phyloP scores from a whole-genome alignment of 192 early-diverging fungal species.

The Spizellomyces sp. region DNA sequence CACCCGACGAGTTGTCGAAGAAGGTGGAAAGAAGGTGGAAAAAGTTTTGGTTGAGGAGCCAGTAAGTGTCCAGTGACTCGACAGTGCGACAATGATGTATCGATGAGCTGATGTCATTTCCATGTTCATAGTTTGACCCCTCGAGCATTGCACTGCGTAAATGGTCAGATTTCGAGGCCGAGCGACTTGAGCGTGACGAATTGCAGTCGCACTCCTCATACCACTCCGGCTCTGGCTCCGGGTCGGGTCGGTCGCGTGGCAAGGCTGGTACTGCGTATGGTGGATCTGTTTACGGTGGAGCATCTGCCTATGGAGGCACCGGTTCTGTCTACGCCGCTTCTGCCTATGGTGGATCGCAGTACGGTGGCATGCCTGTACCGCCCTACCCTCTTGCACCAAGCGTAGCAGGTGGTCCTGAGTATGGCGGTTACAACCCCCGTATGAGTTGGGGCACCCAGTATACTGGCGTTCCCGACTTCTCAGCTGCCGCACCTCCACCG shows the following conservation, averaged over 20 bases:
- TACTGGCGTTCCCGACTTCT: conserved; percentile 10
- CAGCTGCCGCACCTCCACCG: conserved; percentile 4
- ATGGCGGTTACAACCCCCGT: conserved; percentile 31
- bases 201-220: conserved; percentile 13
- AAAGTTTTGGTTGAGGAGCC: conserved; percentile 39
- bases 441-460: conserved; percentile 29
- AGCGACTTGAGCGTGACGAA: conserved; percentile 33
- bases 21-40: conserved; percentile 62
- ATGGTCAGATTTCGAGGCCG: conserved; percentile 84
- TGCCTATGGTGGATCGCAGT: conserved; percentile 37
- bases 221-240: conserved; percentile 16
- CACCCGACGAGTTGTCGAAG: conserved; percentile 90
- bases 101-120: neutral
- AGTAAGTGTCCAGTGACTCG: too few species aligned
- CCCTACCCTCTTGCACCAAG: neutral
- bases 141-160: conserved; percentile 77
- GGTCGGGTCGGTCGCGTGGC: conserved; percentile 8
- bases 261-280: conserved; percentile 22
- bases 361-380: conserved; percentile 26
- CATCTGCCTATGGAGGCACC: conserved; percentile 21
- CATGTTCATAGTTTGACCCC: conserved; percentile 67
- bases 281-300: conserved; percentile 39
- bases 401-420: conserved; percentile 12
- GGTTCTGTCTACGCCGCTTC: neutral
- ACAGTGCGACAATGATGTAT: too few species aligned